Conservation (phyloP, 495 filamentous ascomycete species). For the Xylaria sp. region DNA sequence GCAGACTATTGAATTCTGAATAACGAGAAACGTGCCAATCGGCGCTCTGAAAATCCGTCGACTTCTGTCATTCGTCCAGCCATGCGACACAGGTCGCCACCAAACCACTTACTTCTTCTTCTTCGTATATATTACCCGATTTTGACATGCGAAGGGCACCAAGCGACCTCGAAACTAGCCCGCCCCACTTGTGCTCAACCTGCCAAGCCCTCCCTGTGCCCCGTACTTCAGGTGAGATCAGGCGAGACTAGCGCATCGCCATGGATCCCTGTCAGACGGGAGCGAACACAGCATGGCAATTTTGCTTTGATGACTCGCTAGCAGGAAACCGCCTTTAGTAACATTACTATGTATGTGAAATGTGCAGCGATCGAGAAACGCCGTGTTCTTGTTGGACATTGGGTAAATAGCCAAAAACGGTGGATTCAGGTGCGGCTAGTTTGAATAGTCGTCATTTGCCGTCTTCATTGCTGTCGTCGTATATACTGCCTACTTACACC, state of each 20-base stretch:
- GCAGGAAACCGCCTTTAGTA: conserved; percentile 1
- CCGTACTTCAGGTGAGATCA: conserved; percentile 30
- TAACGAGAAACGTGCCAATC: conserved; percentile 31
- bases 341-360: neutral
- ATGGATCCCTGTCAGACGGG: conserved; percentile 17
- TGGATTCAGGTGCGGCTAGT: conserved; percentile 15
- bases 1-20: conserved; percentile 43
- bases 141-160: conserved; percentile 8
- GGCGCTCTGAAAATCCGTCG: conserved; percentile 19
- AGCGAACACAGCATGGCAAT: conserved; percentile 17
- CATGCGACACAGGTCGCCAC: conserved; percentile 35
- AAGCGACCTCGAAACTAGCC: conserved; percentile 16
- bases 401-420: conserved; percentile 18
- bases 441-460: neutral
- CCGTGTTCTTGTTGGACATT: neutral
- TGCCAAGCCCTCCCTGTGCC: conserved; percentile 14
- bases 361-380: neutral
- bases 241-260: conserved; percentile 18
- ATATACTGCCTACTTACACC: neutral
- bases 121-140: conserved; percentile 23
- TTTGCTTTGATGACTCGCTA: conserved; percentile 14
- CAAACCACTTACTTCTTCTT: conserved; percentile 16
- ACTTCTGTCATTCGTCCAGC: conserved; percentile 39
- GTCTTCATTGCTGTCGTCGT: neutral
- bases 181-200: neutral